Base-by-base conservation (phyloP, 2,329 filamentous ascomycete genomes). In the Colletotrichum chrysophilum region DNA sequence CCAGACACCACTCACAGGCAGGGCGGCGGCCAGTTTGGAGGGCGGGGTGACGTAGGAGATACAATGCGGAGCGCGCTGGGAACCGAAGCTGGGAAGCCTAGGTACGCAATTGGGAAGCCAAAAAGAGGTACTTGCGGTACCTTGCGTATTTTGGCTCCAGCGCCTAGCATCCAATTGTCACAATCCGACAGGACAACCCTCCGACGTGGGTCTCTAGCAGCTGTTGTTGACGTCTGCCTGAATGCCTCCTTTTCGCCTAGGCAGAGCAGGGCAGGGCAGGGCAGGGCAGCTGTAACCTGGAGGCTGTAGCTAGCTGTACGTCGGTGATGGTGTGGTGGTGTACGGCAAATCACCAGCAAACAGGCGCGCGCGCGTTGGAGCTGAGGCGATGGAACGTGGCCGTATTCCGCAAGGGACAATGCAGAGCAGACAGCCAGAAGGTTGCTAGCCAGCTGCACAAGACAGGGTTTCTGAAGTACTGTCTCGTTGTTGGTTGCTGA, bases 21-120 rank as follows among this genome's bases (percentile, higher is more conserved):
- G 56, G 60, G 65, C 66, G 60, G 36, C 64, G 66, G 36, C 64
- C 73, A 75, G 56, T 16, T 73, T 61, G 56, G 71, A 43, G 74
- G 55, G 65, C 58, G 66, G 66, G 72, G 74, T 76, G 74, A 76
- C 74, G 74, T 76, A 76, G 66, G 71, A 70, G 72, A 75, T 55
- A 52, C 66, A 65, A 62, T 76, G 74, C 74, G 61, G 74, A 73
- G 64, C 62, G 55, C 10, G 43, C 43, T 52, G 43, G 43, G 43
- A 52, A 52, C 43, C 43, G 43, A 52, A 52, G 43, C 61, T 67
- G 68, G 60, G 34, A 65, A 43, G 60, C 58, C 48, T 36, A 34
- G 60, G 32, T 32, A 32, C 18, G 30, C 30, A 36, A 61, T 30
- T 30, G 5, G 64, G 64, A 52, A 43, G 26, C 64, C 43, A 32